A percentile compares a stretch with the other conserved stretches of the same genome.
These are phyloP conservation scores for Aspergillus sparsus DNA, from an alignment of 495 filamentous ascomycete genomes.

Conservation along the genomic window DNA sequence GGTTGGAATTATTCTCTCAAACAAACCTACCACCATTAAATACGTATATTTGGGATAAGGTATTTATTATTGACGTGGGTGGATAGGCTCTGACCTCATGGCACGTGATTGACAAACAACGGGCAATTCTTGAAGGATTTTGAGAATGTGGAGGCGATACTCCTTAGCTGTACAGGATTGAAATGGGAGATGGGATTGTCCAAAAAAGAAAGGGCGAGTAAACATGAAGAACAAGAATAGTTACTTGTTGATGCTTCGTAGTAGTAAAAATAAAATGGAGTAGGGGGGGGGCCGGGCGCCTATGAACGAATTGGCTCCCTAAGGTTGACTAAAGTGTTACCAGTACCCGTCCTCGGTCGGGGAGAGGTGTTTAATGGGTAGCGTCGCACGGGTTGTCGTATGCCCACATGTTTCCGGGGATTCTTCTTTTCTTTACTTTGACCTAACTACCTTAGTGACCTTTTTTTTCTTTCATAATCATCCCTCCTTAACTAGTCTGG, in stretches of 20 bases:
- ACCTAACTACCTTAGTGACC: neutral
- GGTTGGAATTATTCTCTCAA: constrained; percentile 1
- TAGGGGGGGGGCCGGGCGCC: constrained; percentile 5
- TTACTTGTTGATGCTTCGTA: neutral
- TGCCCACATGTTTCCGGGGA: constrained; percentile 14
- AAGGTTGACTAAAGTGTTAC: constrained; percentile 14
- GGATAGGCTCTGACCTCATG: neutral
- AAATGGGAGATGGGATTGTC: neutral
- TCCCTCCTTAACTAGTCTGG: neutral
- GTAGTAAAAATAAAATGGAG: neutral
- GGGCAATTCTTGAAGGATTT: neutral
- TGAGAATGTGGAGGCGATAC: neutral
- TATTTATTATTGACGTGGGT: neutral
- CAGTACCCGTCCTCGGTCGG: constrained; percentile 23
- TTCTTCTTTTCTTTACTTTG: constrained; percentile 17
- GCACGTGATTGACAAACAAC: constrained; percentile 20
- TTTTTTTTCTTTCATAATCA: constrained; percentile 10
- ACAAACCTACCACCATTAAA: neutral
- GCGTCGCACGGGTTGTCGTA: constrained; percentile 12
- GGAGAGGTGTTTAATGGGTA: constrained; percentile 16
- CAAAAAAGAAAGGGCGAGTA: neutral
- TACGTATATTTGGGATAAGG: neutral
- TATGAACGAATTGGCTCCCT: constrained; percentile 1
- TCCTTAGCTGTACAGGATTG: neutral
- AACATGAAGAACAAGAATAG: neutral